Conservation (phyloP, 164 flowering plant genomes). For the Magnolia sinica region DNA sequence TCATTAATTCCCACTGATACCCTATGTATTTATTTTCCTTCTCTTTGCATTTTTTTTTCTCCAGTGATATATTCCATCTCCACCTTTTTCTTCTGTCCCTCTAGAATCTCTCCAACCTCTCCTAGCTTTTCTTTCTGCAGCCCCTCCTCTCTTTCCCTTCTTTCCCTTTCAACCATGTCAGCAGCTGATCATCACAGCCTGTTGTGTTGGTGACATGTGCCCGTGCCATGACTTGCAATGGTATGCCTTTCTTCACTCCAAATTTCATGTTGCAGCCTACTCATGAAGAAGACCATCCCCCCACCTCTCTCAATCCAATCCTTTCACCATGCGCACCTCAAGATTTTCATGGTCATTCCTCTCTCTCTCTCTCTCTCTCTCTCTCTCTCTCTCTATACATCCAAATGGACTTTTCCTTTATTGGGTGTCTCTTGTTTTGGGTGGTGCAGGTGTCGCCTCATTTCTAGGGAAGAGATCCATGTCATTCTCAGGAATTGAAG, state of each 20-base stretch:
- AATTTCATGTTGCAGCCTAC: constrained; percentile 80
- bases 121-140: neutral
- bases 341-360: constrained; percentile 60
- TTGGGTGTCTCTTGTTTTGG: constrained; percentile 3
- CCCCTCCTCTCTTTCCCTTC: constrained; percentile 1
- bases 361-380: neutral
- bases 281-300: constrained; percentile 41
- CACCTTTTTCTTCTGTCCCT: constrained; percentile 12
- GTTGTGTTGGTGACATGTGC: constrained; percentile 15
- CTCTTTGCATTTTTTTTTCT: neutral
- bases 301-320: constrained; percentile 48
- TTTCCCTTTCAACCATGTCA: constrained; percentile 17
- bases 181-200: constrained; percentile 15
- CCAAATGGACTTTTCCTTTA: neutral
- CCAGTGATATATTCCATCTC: constrained; percentile 17
- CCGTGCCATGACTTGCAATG: constrained; percentile 36
- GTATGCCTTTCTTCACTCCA: constrained; percentile 87
- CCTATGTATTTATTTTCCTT: too few species aligned
- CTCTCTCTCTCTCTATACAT: neutral
- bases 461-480: constrained; percentile 69
- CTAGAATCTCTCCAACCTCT: constrained; percentile 8
- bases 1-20: too few species aligned
- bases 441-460: constrained; percentile 49
- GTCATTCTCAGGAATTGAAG: constrained; percentile 62
- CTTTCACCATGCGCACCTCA: constrained; percentile 65